Evolutionary conservation across 495 filamentous ascomycete species (phyloP), one percentile per base, ranked within the genome.

Genomic region (Parathielavia appendiculata): DNA sequence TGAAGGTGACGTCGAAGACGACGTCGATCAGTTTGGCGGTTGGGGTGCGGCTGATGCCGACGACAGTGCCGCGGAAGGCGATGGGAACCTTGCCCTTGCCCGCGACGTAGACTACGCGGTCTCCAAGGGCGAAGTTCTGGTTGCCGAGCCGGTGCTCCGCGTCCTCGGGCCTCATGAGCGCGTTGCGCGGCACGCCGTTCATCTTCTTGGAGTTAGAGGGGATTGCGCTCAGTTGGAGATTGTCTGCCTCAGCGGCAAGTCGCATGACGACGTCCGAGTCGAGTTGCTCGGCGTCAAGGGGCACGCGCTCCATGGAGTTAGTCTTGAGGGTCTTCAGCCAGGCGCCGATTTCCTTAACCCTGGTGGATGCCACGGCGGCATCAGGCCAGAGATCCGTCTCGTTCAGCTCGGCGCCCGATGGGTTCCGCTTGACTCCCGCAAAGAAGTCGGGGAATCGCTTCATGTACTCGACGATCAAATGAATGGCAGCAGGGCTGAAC

Each of bases 1-100:
- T 97, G 70, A 99, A 99, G 4, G 88, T 87, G 17, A 81, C 80
- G 66, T 99, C 95, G 67, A 96, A 97, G 5, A 99, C 85, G 51
- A 97, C 82, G 69, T 99, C 95, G 26, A 99, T 80, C 35, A 96
- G 76, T 22, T 86, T 84, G 13, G 85, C 86, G 39, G 89, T 86
- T 19, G 90, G 72, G 2, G 91, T 96, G 35, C 89, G 83, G 35
- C 90, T 96, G 63, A 95, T 85, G 17, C 95, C 95, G 47, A 97
- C 83, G 11, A 97, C 89, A 5, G 95, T 99, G 55, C 95, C 95
- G 48, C 86, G 83, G 50, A 86, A 88, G 38, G 89, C 92, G 65
- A 97, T 95, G 0, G 95, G 95, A 3, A 99, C 92, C 64, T 95
- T 91, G 41, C 95, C 95, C 17, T 90, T 90, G 63, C 91, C 88